These are phyloP conservation scores for Adiantum capillusveneris DNA, from an alignment of 75 land plant species.

Conservation along the genomic window DNA sequence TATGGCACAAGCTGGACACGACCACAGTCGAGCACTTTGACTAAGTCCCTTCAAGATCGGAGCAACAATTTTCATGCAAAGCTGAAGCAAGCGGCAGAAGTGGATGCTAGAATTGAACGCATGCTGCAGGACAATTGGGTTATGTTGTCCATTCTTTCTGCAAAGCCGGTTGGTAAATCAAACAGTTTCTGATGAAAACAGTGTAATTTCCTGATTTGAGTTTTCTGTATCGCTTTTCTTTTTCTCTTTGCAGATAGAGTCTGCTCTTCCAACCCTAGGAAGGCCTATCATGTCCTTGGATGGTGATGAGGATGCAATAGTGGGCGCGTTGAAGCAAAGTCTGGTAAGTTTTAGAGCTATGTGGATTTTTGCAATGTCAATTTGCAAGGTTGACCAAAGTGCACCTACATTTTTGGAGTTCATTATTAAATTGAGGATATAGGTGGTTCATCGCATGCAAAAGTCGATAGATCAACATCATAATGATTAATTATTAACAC, in stretches of 20 bases:
- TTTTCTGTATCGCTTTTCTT: too few species aligned
- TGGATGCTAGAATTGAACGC: conserved; percentile 92
- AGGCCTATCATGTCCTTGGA: conserved; percentile 97
- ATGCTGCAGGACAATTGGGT: conserved; percentile 63
- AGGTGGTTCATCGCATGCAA: too few species aligned
- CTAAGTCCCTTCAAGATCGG: conserved; percentile 84
- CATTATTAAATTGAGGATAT: too few species aligned
- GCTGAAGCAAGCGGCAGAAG: conserved; percentile 88
- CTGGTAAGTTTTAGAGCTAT: conserved; percentile 48
- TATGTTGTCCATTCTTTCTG: conserved; percentile 78
- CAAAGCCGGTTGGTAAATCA: conserved; percentile 53
- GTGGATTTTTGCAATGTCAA: too few species aligned
- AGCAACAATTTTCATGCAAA: conserved; percentile 86
- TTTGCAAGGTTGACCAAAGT: too few species aligned
- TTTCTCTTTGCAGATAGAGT: conserved; percentile 58
- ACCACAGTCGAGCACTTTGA: conserved; percentile 90
- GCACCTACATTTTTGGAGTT: too few species aligned
- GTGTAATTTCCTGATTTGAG: too few species aligned
- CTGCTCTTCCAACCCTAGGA: conserved; percentile 85
- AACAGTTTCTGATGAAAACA: not conserved
- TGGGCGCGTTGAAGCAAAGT: conserved; percentile 87
- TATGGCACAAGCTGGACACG: conserved; percentile 96
- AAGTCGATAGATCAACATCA: not conserved
- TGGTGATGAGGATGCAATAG: conserved; percentile 90
- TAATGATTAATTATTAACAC: not conserved